Conservation (phyloP, 139 green algal genomes). For the Ostreobium quekettii region DNA sequence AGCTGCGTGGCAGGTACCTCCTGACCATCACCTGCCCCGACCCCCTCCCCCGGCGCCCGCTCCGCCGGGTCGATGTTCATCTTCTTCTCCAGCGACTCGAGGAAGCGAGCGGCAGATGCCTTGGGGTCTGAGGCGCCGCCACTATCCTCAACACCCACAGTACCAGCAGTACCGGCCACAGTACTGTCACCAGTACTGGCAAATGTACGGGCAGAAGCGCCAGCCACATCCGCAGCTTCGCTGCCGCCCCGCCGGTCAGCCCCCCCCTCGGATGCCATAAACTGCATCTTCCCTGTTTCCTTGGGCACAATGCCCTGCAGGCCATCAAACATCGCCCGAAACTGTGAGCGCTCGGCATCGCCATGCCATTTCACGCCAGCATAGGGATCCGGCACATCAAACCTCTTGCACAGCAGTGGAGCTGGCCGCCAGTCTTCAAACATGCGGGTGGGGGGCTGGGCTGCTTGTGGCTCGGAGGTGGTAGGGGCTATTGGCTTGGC, state of each 20-base stretch:
- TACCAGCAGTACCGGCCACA: background rate
- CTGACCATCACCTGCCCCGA: background rate
- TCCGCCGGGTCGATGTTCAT: slow-evolving; percentile 1
- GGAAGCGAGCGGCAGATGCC: background rate
- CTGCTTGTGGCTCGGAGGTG: too few species aligned
- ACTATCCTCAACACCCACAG: background rate
- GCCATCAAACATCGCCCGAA: background rate
- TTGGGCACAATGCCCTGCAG: background rate
- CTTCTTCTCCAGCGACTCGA: background rate
- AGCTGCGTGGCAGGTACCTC: slow-evolving; percentile 6
- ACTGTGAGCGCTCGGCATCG: background rate
- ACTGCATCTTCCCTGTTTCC: background rate
- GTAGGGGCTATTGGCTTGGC: too few species aligned
- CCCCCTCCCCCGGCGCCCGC: background rate
- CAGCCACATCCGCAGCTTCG: background rate
- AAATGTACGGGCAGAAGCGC: too few species aligned
- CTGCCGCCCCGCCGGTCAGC: background rate
- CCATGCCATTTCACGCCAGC: slow-evolving; percentile 23
- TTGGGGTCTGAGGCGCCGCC: background rate
- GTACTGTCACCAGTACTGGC: background rate
- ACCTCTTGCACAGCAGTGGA: slow-evolving; percentile 85
- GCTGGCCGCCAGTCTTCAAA: slow-evolving; percentile 77
- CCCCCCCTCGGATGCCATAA: background rate
- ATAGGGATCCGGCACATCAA: slow-evolving; percentile 83
- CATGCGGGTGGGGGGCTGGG: too few species aligned